Base-by-base conservation (phyloP, 352 stramenopile genomes). In the Phytophthora podocarpi region DNA sequence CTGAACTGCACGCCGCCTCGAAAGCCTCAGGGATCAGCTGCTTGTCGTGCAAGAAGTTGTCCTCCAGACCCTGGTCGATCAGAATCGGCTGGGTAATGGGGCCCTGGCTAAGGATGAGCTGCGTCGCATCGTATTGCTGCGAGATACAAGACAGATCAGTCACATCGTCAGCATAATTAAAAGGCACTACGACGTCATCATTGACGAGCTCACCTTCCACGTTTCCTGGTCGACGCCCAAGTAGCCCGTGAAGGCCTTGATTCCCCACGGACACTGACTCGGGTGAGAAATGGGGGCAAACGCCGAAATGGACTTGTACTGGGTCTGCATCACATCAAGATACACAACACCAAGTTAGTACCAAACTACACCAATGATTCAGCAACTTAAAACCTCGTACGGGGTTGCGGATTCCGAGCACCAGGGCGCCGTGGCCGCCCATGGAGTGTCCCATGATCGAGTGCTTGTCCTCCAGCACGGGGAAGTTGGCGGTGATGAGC, bases 221-320 rank as follows among this genome's bases (percentile, higher is more conserved):
- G 73, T 61, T 56, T 93, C 76, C 61, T 95, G 83, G 51, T 98
- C 92, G 8, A 80, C 80, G 15, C 96, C 97, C 12, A 99, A 80
- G 79, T 99, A 99, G 34, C 90, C 92, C 42, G 87, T 95, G 71
- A 99, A 99, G 5, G 97, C 97, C 75, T 99, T 99, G 30, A 98
- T 83, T 23, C 97, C 97, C 97, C 97, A 99, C n/a, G 96, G 95
- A 63, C 96, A 98, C 35, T 96, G 80, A 5, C 81, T 97, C 51
- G 96, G 97, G 72, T 99, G 97, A 39, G 82, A 92, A 71, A 99
- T 99, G 13, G 97, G 97, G 9, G 96, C 79, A 59, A 99, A 98
- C 4, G 97, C 97, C 36, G 89, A 98, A 15, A 99, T 97, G 43
- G 87, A 97, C 58, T 80, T 83, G 87, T 96, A 98, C 69, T 84